Conservation (phyloP, 129 eudicot species). For the Solidago caesia region DNA sequence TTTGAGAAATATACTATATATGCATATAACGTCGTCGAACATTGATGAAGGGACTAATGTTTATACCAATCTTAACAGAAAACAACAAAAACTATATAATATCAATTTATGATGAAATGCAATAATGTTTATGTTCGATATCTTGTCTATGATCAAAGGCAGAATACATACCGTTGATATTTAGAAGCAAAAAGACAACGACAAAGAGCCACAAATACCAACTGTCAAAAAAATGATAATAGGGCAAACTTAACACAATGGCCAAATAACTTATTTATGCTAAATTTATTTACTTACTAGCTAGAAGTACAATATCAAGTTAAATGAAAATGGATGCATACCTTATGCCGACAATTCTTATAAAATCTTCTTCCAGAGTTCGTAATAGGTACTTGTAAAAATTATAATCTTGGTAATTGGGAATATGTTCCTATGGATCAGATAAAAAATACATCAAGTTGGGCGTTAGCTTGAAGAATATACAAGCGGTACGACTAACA, state of each 20-base stretch:
- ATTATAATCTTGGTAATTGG: constrained; percentile 40
- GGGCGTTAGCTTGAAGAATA: too few relatives aligned
- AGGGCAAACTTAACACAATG: constrained; percentile 1
- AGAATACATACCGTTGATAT: constrained; percentile 55
- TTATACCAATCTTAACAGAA: too few relatives aligned
- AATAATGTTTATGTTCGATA: too few relatives aligned
- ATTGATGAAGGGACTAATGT: too few relatives aligned
- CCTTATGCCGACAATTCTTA: constrained; percentile 68
- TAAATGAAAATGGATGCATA: constrained; percentile 1
- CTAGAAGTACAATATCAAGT: not conserved
- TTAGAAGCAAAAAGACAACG: constrained; percentile 74
- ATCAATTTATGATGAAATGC: too few relatives aligned
- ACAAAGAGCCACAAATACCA: constrained; percentile 98
- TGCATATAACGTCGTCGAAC: too few relatives aligned
- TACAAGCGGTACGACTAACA: too few relatives aligned
- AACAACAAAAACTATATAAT: too few relatives aligned
- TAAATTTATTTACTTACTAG: not conserved
- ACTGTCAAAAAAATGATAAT: constrained; percentile 39
- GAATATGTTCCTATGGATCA: constrained; percentile 45
- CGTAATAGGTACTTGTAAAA: constrained; percentile 76
- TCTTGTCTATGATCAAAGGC: too few relatives aligned
- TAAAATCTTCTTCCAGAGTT: constrained; percentile 74
- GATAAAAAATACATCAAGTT: not conserved
- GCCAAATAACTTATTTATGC: not conserved
- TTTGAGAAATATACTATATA: too few relatives aligned